phyloP scores from a whole-genome alignment of 257 asterid genomes.

The Plantago major region DNA sequence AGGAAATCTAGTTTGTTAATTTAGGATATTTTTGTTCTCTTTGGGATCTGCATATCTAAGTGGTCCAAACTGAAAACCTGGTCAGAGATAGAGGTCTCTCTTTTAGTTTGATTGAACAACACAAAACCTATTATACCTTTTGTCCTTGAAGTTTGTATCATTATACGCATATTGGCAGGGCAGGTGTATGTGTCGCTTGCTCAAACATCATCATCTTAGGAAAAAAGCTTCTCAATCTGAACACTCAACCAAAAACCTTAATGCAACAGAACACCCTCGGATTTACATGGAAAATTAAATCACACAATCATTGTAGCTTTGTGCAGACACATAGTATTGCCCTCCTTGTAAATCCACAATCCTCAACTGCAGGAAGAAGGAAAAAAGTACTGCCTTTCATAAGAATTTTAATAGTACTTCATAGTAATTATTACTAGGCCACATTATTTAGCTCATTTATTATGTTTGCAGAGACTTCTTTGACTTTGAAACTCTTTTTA shows the following conservation, averaged over 20 bases:
- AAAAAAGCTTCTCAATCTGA: not conserved
- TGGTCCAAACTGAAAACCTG: conserved; percentile 1
- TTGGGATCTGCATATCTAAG: not conserved
- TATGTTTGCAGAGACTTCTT: too few relatives aligned
- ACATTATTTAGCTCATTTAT: too few relatives aligned
- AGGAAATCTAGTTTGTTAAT: not conserved
- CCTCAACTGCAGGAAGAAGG: too few relatives aligned
- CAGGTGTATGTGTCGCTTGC: not conserved
- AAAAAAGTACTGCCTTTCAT: too few relatives aligned
- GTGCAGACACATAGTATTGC: not conserved
- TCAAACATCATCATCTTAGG: not conserved
- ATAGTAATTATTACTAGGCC: too few relatives aligned
- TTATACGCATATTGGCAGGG: not conserved
- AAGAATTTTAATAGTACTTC: too few relatives aligned
- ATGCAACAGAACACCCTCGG: not conserved
- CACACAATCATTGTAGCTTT: not conserved
- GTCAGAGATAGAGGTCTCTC: not conserved
- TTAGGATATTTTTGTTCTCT: not conserved
- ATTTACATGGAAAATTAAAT: not conserved
- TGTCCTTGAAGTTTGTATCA: conserved; percentile 3
- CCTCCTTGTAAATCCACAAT: too few relatives aligned
- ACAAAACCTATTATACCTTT: not conserved
- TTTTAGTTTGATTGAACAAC: conserved; percentile 3
- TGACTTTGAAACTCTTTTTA: too few relatives aligned
- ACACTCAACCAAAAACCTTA: not conserved